These are phyloP conservation scores for Dactylonectria estremocensis DNA, from an alignment of 2,329 filamentous ascomycete genomes.

Conservation along the genomic window DNA sequence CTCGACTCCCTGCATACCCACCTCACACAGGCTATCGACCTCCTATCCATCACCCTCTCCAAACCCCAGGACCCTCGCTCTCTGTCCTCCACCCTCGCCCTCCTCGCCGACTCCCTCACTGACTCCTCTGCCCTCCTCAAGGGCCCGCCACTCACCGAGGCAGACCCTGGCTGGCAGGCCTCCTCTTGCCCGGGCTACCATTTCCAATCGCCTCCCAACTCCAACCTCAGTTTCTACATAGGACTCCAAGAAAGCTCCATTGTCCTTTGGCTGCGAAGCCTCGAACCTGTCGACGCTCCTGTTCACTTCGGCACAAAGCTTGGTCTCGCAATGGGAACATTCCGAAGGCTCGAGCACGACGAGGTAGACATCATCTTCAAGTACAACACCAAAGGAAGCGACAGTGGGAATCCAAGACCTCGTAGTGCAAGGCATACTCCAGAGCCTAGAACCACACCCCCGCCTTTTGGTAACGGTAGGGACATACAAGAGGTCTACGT, in stretches of 20 bases:
- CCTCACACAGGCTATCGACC: slow-evolving; percentile 86
- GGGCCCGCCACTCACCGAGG: slow-evolving; percentile 63
- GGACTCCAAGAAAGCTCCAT: slow-evolving; percentile 79
- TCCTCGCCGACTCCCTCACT: slow-evolving; percentile 68
- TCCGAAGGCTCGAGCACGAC: slow-evolving; percentile 78
- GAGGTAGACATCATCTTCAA: slow-evolving; percentile 85
- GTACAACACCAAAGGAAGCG: slow-evolving; percentile 63
- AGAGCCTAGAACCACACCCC: slow-evolving; percentile 39
- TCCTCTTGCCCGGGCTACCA: slow-evolving; percentile 61
- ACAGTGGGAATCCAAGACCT: slow-evolving; percentile 44
- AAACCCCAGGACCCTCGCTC: slow-evolving; percentile 70
- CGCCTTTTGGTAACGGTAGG: slow-evolving; percentile 35
- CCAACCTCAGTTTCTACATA: slow-evolving; percentile 82
- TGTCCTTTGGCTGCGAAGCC: slow-evolving; percentile 77
- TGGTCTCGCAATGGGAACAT: slow-evolving; percentile 77
- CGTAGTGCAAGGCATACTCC: slow-evolving; percentile 45
- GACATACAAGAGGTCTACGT: slow-evolving; percentile 79
- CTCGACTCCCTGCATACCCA: slow-evolving; percentile 81
- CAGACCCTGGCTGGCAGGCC: slow-evolving; percentile 62
- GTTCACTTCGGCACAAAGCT: slow-evolving; percentile 76
- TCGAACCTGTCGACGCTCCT: slow-evolving; percentile 77
- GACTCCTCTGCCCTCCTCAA: slow-evolving; percentile 69
- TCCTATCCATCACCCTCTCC: slow-evolving; percentile 83
- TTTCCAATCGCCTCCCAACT: slow-evolving; percentile 63
- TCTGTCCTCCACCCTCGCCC: slow-evolving; percentile 69